Base-by-base conservation (phyloP, 129 eudicot species). In the Rutidosis leptorrhynchoides region DNA sequence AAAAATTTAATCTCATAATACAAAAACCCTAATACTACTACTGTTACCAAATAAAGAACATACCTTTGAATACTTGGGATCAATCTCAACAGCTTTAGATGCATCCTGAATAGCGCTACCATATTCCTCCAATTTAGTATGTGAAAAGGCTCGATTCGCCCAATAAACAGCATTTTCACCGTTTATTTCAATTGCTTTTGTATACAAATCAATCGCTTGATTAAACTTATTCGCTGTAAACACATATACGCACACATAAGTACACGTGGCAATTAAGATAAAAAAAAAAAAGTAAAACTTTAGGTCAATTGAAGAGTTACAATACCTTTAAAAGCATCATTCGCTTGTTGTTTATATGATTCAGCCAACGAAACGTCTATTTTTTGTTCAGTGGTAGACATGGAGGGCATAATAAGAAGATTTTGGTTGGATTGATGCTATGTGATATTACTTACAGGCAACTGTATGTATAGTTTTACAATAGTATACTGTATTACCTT, bases 101-200 rank as follows among this genome's bases (percentile, higher is more conserved):
- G 96, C 99, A 77, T 94, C 99, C 82, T 67, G 90, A 19, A 94
- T 86, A 21, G 99, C 99, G 57, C 96, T 89, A 4, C 99, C 99
- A 74, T 94, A 94, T 65, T 89, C 97, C 77, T 94, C 99, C 82
- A 94, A 51, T 55, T 94, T 94, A 3, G 90, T 68, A 77, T 94
- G 99, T 2, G 99, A 89, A 58, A 94, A 86, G 40, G 99, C 99
- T 55, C 97, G 99, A 77, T 94, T 94, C 52, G 99, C 99, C 86
- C 88, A 94, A 77, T 94, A 94, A 1, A 94, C 97, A 30, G 99
- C 97, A 81, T 84, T 89, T 45, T 81, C 83, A 23, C 81, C 43
- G 71, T 79, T 81, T 56, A 75, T 7, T 48, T 86, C 99, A 60
- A 94, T 86, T 12, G 99, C 99, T 84, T 86, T 88, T 28, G 90